Evolutionary conservation across 2,329 filamentous ascomycete species (phyloP), one percentile per base, ranked within the genome.

Genomic region (Alternaria brassicicola): DNA sequence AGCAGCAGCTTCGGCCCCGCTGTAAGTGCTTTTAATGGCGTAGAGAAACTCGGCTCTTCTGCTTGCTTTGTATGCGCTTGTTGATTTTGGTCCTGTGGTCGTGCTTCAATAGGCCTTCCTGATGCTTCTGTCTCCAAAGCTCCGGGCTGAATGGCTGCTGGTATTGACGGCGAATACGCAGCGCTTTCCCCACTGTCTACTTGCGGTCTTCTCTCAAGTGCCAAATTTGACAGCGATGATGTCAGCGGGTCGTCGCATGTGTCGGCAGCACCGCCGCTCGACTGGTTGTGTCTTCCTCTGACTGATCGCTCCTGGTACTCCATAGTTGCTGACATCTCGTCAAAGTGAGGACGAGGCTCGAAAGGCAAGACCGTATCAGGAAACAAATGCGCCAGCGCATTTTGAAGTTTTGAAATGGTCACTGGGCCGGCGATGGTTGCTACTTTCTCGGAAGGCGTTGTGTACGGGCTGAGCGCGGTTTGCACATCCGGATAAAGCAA

Each of bases 1-100:
- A 57, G 30, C 19, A 57, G 43, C 15, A 57, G 43, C 25, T 35
- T 57, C n/a, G 50, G 55, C 10, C 48, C 50, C 42, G 26, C 47
- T 3, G 5, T 19, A 13, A 8, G n/a, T 26, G 12, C 15, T 42
- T 31, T 28, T n/a, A 19, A 25, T 15, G 42, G 28, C 23, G 17
- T 25, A 15, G 13, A 15, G 9, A 19, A 5, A 3, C 23, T 39
- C 21, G 26, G 3, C 3, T 28, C 30, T 21, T 33, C 13, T 21
- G 19, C n/a, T 13, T 47, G 13, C 30, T 38, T 15, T 13, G 13
- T 41, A 25, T 42, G 50, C 26, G 7, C 10, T n/a, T 30, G 30
- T 12, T n/a, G 38, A 8, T 33, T 10, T 10, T 36, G n/a, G 21
- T 55, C 30, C 17, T 10, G 36, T 33, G 43, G 12, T 5, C 13